A percentile compares a stretch with the other conserved stretches of the same genome.
Evolutionary conservation across 169 alveolate species (phyloP).

Genomic region (Plasmodium sp.): DNA sequence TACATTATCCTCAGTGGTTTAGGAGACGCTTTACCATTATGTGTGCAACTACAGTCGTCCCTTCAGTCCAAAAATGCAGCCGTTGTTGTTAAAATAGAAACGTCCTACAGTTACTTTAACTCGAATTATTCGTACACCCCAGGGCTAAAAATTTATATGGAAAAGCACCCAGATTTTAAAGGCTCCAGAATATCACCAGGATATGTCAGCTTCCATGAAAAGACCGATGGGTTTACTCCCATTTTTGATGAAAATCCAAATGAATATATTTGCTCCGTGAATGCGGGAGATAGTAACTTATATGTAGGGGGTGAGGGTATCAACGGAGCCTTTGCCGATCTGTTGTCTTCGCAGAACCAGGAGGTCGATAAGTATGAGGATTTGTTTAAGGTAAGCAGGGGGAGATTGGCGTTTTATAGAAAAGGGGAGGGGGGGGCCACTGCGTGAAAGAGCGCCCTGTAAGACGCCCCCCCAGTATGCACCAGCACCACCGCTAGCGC

Average conservation of each 20-base stretch:
- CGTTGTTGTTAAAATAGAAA: conserved; percentile 78
- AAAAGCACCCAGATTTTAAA: conserved; percentile 87
- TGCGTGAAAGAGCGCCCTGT: conserved; percentile 4
- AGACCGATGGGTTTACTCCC: conserved; percentile 63
- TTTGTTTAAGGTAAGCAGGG: conserved; percentile 69
- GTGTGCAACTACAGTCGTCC: conserved; percentile 82
- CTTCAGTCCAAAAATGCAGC: conserved; percentile 83
- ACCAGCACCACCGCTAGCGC: background rate
- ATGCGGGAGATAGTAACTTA: conserved; percentile 78
- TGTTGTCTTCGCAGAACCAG: conserved; percentile 74
- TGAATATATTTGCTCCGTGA: conserved; percentile 76
- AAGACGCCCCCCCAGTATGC: background rate
- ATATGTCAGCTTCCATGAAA: conserved; percentile 77
- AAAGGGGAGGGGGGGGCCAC: background rate
- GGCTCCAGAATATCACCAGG: conserved; percentile 89
- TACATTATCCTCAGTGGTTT: conserved; percentile 85
- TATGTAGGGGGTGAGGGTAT: conserved; percentile 76
- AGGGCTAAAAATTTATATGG: conserved; percentile 85
- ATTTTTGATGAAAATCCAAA: conserved; percentile 73
- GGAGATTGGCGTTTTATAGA: background rate
- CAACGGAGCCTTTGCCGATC: conserved; percentile 77
- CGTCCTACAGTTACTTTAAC: conserved; percentile 74
- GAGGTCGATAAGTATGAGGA: conserved; percentile 76
- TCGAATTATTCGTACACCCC: conserved; percentile 81
- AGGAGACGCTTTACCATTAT: conserved; percentile 88